Evolutionary conservation across 441 rosid species (phyloP), one percentile per base, ranked within the genome.

Genomic region (Populus tomentosa): DNA sequence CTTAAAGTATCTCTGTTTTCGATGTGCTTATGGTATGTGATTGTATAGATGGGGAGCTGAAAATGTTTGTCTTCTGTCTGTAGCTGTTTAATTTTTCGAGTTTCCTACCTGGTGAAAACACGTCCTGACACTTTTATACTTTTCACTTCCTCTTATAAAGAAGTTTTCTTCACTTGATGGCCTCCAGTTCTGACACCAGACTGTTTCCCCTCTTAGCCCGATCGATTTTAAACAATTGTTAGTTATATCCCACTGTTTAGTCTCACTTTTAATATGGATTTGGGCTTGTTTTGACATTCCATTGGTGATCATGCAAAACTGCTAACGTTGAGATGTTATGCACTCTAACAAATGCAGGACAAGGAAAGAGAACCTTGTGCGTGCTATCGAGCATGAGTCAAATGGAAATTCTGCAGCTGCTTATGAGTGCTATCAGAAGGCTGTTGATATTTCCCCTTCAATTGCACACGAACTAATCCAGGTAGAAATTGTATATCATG

Each of bases 351-450:
- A 80, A 71, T 79, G 62, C 78, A 95, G 99, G 90, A 62, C 89
- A 7, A 88, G 99, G 81, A 96, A 94, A 79, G 98, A 96, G 80
- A 92, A 92, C 81, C 89, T 96, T 80, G 88, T 87, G 50, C 95
- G 97, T 62, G 98, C 99, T 65, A 69, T 89, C 68, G 98, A 92
- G 84, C 94, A 92, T 67, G 98, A 94, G 82, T 85, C 94, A 71
- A 86, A 86, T 85, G 97, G 98, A 78, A 96, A 96, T 75, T 78
- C 90, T 79, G 73, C 89, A 35, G 98, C 97, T 82, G 90, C 99
- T 73, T 94, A 91, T 79, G 98, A 91, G 70, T 96, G 91, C 84
- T 96, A 87, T 84, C 97, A 93, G 81, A 94, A 96, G 85, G 98
- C 98, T 79, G 94, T 96, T 72, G 98, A 94, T 79, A 96, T 94